Base-by-base conservation (phyloP, 2,329 filamentous ascomycete genomes). In the Penicillium sp. region DNA sequence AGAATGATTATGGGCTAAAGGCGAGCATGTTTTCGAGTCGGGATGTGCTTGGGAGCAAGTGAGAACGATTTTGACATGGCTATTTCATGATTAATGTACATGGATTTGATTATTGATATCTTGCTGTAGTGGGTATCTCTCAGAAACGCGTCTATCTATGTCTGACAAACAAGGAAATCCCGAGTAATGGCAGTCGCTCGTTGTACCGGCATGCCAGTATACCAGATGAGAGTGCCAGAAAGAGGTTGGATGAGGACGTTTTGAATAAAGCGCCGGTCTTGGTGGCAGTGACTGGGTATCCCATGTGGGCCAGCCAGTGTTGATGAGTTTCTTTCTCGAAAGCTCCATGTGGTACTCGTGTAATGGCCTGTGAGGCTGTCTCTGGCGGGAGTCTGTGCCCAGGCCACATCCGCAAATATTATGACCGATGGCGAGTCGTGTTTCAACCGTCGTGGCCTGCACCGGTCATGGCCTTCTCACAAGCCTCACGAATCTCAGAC, bases 1-100 rank as follows among this genome's bases (percentile, higher is more conserved):
- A 78, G 0, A 90, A 90, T 66, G 70, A 78, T 1, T 90, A 83
- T 79, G 81, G 80, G 1, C 72, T 91, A 53, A 81, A 78, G 63
- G 81, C 86, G 41, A 77, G 71, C 56, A 61, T 76, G 69, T 77
- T 69, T 53, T 74, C 69, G 8, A 77, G 72, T 61, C 67, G 60
- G 43, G 75, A 77, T 55, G 44, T 77, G 27, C 59, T 76, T 48
- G 58, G 48, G 39, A 64, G 59, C 32, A 68, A 69, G 52, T 43
- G 47, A 58, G 38, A 63, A 57, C 63, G 27, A 32, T 48, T 13
- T 10, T 1, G 10, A 4, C 24, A 2, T 16, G 40, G 16, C 4
- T 31, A 45, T 43, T 44, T 34, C 36, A 45, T 52, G 32, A 31
- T 41, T 51, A 24, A 36, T 31, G 36, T 42, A 9, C 47, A 45